phyloP scores from a whole-genome alignment of 768 basidiomycete species.

The Termitomyces sp. region DNA sequence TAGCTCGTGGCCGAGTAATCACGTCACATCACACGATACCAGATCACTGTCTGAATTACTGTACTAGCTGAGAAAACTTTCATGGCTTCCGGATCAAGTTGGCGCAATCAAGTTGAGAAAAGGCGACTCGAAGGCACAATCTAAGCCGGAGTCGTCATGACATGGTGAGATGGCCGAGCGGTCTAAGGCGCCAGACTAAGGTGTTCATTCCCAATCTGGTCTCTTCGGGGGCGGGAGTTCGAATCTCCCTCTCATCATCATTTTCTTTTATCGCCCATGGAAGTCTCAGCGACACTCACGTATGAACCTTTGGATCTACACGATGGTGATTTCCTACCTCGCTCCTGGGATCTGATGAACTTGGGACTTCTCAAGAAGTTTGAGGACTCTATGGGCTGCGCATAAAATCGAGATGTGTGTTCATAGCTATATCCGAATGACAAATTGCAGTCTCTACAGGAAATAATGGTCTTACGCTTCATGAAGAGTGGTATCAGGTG shows the following conservation, averaged over 20 bases:
- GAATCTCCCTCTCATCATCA: constrained; percentile 15
- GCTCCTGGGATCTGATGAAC: constrained; percentile 59
- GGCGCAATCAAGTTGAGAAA: no score
- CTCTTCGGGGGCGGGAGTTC: constrained; percentile 17
- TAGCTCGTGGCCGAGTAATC: no score
- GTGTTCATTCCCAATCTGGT: constrained; percentile 19
- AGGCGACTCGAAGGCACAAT: no score
- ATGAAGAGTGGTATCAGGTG: background rate
- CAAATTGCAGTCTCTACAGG: constrained; percentile 47
- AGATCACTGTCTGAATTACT: no score
- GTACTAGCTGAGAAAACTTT: no score
- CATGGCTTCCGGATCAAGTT: no score
- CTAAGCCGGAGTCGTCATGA: no score
- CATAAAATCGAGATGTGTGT: constrained; percentile 58
- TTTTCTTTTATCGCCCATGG: no score
- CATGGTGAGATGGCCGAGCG: constrained; percentile 66
- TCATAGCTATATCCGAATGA: background rate
- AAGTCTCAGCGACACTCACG: constrained; percentile 53
- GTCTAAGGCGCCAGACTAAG: constrained; percentile 76
- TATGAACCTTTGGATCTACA: constrained; percentile 41
- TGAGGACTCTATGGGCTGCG: constrained; percentile 36
- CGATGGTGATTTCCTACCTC: constrained; percentile 59
- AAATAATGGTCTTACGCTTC: constrained; percentile 65
- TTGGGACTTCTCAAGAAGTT: constrained; percentile 42
- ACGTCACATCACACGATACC: no score